Evolutionary conservation across 768 basidiomycete species (phyloP).

Genomic region (Mycena galericulata): DNA sequence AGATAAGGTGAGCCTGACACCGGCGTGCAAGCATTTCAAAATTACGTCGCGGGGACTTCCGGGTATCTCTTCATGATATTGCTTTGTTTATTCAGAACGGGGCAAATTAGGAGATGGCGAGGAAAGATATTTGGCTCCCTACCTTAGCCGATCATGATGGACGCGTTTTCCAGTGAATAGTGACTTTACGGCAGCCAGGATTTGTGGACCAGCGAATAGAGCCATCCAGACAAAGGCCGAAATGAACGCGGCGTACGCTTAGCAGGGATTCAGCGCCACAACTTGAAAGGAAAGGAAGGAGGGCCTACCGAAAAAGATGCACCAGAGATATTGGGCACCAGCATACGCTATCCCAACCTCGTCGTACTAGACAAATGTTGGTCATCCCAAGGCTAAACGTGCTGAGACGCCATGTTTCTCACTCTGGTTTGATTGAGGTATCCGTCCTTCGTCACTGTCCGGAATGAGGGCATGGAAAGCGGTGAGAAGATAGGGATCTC

Average conservation of each 20-base stretch:
- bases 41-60: too few species aligned
- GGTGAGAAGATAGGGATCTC: neutral
- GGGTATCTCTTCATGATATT: neutral
- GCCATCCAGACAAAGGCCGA: neutral
- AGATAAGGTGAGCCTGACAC: too few species aligned
- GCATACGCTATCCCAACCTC: slow-evolving; percentile 16
- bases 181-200: neutral
- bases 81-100: neutral
- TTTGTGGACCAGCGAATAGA: neutral
- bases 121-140: neutral
- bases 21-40: too few species aligned
- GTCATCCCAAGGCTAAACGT: too few species aligned
- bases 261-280: too few species aligned
- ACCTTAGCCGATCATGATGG: neutral
- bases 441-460: neutral
- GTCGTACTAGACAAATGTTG: neutral
- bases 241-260: neutral
- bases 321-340: slow-evolving; percentile 13
- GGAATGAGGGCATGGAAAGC: neutral
- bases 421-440: slow-evolving; percentile 10
- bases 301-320: neutral
- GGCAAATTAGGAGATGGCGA: neutral
- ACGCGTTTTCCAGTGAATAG: neutral
- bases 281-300: neutral
- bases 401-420: too few species aligned